Conservation (phyloP, 768 basidiomycete species). For the Mycena leptocephala region DNA sequence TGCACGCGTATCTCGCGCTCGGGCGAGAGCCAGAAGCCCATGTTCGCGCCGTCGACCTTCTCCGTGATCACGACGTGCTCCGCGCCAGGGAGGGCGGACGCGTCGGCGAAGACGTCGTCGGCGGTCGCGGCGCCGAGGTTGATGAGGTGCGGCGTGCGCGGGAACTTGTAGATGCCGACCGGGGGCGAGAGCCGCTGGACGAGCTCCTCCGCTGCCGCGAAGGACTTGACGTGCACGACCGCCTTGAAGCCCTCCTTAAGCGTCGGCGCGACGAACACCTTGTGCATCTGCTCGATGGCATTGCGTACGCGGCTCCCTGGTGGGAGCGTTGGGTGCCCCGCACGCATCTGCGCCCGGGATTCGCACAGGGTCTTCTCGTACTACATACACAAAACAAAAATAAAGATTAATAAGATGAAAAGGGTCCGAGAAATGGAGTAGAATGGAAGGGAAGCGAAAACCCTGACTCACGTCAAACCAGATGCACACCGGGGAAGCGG, state of each 20-base stretch:
- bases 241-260: slow-evolving; percentile 70
- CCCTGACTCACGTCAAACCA: slow-evolving; percentile 67
- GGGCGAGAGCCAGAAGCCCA: slow-evolving; percentile 73
- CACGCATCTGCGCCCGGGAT: slow-evolving; percentile 69
- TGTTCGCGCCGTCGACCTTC: slow-evolving; percentile 79
- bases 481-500: slow-evolving; percentile 61
- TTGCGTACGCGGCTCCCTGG: slow-evolving; percentile 70
- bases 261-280: slow-evolving; percentile 59
- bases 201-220: slow-evolving; percentile 66
- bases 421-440: not conserved
- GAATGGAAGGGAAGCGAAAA: not conserved
- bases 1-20: slow-evolving; percentile 68
- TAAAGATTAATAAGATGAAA: slow-evolving; percentile 1
- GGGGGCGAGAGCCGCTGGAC: slow-evolving; percentile 61
- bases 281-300: slow-evolving; percentile 70
- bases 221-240: slow-evolving; percentile 64
- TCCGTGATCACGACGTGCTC: slow-evolving; percentile 69
- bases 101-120: slow-evolving; percentile 62
- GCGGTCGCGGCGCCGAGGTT: slow-evolving; percentile 70
- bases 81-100: slow-evolving; percentile 28
- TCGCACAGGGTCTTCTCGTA: slow-evolving; percentile 65
- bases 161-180: slow-evolving; percentile 68
- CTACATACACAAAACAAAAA: no score
- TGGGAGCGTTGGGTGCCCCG: slow-evolving; percentile 73
- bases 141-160: slow-evolving; percentile 73